These are phyloP conservation scores for Podospora fimiseda DNA, from an alignment of 495 filamentous ascomycete species.

Conservation along the genomic window DNA sequence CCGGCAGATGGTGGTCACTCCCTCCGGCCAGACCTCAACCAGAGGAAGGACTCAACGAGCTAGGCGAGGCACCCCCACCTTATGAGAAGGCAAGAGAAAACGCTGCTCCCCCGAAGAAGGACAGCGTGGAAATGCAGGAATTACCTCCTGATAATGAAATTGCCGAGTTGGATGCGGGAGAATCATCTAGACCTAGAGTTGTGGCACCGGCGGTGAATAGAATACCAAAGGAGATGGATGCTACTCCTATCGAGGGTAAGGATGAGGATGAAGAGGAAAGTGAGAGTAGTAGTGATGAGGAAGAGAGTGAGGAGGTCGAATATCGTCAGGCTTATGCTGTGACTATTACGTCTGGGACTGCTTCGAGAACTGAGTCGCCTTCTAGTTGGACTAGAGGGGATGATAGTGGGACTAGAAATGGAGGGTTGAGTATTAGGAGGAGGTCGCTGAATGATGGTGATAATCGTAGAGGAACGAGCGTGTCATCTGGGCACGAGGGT, in stretches of 20 bases:
- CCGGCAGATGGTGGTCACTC: background rate
- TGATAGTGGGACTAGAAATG: background rate
- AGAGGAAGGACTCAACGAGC: constrained; percentile 51
- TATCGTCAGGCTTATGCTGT: background rate
- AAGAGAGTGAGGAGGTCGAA: background rate
- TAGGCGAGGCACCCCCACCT: constrained; percentile 53
- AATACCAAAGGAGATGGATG: background rate
- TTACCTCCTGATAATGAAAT: background rate
- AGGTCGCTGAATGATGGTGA: too few relatives aligned
- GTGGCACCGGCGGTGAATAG: background rate
- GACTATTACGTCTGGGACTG: background rate
- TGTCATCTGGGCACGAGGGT: too few relatives aligned
- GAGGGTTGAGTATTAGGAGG: background rate
- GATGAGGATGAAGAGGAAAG: background rate
- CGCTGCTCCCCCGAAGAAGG: background rate
- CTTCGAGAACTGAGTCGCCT: background rate
- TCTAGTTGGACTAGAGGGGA: background rate
- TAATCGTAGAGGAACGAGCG: too few relatives aligned
- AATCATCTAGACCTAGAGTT: background rate
- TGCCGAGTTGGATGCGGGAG: background rate
- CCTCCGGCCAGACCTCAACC: background rate
- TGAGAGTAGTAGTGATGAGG: background rate
- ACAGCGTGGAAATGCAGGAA: background rate
- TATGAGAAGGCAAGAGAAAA: constrained; percentile 25
- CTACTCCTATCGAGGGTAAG: background rate